phyloP scores from a whole-genome alignment of 2,329 filamentous ascomycete species.

The Drechslerella stenobrocha region DNA sequence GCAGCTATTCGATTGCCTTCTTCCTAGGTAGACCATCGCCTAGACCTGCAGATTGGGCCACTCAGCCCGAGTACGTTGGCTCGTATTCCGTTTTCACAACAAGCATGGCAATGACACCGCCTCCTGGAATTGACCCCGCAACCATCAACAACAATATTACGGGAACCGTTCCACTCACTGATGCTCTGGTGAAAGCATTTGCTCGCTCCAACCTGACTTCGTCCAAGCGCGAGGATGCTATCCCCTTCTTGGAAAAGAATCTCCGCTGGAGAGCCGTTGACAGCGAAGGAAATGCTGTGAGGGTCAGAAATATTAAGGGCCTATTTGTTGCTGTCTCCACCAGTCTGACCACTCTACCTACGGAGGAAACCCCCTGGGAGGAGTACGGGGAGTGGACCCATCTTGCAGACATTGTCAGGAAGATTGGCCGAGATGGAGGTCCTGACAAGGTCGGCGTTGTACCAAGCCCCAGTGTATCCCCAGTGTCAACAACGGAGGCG shows the following conservation, averaged over 20 bases:
- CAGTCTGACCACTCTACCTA: constrained; percentile 16
- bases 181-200: constrained; percentile 54
- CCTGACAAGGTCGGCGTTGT: constrained; percentile 25
- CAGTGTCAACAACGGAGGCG: background rate
- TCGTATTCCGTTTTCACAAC: constrained; percentile 55
- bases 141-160: constrained; percentile 53
- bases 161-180: constrained; percentile 56
- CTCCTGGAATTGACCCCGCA: background rate
- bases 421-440: constrained; percentile 36
- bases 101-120: constrained; percentile 50
- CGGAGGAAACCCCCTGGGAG: constrained; percentile 6
- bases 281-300: background rate
- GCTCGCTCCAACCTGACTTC: constrained; percentile 52
- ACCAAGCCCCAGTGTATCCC: constrained; percentile 6
- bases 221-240: constrained; percentile 53
- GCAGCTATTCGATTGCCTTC: constrained; percentile 55
- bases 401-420: constrained; percentile 35
- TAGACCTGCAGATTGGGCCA: constrained; percentile 54
- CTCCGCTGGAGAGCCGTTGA: constrained; percentile 54
- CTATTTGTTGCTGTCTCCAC: constrained; percentile 28
- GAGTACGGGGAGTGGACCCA: constrained; percentile 27
- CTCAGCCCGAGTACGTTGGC: constrained; percentile 57
- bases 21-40: constrained; percentile 55
- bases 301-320: constrained; percentile 10
- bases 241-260: constrained; percentile 53